Evolutionary conservation across 2,329 filamentous ascomycete genomes (phyloP), one percentile per base, ranked within the genome.

Genomic region (Fusarium annulatum): DNA sequence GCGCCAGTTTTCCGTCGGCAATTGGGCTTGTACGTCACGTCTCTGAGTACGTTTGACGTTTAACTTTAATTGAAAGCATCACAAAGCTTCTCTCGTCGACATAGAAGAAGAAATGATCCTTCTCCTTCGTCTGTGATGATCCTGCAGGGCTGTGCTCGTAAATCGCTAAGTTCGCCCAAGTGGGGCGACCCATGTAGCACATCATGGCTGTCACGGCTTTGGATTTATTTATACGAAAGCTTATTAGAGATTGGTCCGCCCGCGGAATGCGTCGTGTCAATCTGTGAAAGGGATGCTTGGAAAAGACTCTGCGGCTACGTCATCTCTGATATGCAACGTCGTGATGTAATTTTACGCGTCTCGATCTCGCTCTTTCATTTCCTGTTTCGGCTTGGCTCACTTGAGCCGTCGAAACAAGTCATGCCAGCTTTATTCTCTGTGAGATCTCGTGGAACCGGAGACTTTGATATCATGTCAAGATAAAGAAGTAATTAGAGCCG

Each of bases 131-230:
- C 23, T 16, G 48, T 36, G 16, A 18, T 23, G 12, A 23, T 7
- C 46, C 3, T 34, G 19, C 51, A 28, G 23, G 51, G 34, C 51
- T 55, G 23, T n/a, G 34, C 51, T 41, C 34, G 51, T 41, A 55
- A n/a, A 21, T 28, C 19, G 34, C 19, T 41, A 18, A n/a, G 14
- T 55, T 30, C 19, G 18, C 23, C 51, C 51, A 55, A 55, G 51
- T 55, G 51, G 51, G 51, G 51, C 51, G 23, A 55, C 51, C 51
- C 51, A 26, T 55, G 51, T 55, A 55, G 34, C 51, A 55, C 51
- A 55, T 55, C 51, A 55, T 41, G 51, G 49, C 30, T 52, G 48
- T 51, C n/a, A 51, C 16, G 30, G 15, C 51, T 19, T 7, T 28
- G 3, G 51, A 21, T 38, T 39, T 39, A n/a, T 41, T 28, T 41